Evolutionary conservation across 768 basidiomycete species (phyloP).

Genomic region (Podaxis sp.): DNA sequence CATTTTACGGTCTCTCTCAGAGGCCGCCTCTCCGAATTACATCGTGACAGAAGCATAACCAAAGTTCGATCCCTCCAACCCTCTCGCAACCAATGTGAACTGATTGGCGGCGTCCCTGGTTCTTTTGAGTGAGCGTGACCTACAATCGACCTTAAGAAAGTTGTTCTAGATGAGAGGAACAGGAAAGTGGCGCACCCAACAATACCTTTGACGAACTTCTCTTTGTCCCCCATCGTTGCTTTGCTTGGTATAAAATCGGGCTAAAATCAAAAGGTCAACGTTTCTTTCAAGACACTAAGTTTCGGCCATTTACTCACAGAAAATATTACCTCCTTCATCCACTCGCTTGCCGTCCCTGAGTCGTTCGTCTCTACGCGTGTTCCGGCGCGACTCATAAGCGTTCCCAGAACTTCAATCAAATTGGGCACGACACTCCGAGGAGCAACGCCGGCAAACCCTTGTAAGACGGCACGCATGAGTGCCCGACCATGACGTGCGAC

Average conservation of each 20-base stretch:
- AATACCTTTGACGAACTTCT: constrained; percentile 72
- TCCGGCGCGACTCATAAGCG: constrained; percentile 50
- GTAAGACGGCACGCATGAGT: constrained; percentile 72
- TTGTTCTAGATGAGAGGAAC: neutral
- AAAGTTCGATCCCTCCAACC: constrained; percentile 82
- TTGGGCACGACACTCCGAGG: constrained; percentile 84
- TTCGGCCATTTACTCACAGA: constrained; percentile 40
- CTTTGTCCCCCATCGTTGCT: constrained; percentile 74
- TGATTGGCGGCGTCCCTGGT: constrained; percentile 86
- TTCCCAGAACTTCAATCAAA: constrained; percentile 78
- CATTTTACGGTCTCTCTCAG: neutral
- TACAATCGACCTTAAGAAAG: constrained; percentile 24
- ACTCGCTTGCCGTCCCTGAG: constrained; percentile 42
- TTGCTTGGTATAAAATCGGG: constrained; percentile 73
- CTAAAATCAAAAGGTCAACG: constrained; percentile 32
- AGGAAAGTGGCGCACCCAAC: constrained; percentile 47
- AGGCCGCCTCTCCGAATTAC: neutral
- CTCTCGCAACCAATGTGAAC: constrained; percentile 82
- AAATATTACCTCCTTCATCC: constrained; percentile 75
- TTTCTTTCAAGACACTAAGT: neutral
- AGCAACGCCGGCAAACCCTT: constrained; percentile 81
- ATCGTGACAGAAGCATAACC: constrained; percentile 66
- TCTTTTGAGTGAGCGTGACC: constrained; percentile 69
- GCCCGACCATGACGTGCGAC: constrained; percentile 56
- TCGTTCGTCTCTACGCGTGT: constrained; percentile 31